Percentiles rank a stretch among this genome's conserved stretches.
These are phyloP conservation scores for Murraya paniculata DNA, from an alignment of 345 rosid genomes.

Conservation along the genomic window DNA sequence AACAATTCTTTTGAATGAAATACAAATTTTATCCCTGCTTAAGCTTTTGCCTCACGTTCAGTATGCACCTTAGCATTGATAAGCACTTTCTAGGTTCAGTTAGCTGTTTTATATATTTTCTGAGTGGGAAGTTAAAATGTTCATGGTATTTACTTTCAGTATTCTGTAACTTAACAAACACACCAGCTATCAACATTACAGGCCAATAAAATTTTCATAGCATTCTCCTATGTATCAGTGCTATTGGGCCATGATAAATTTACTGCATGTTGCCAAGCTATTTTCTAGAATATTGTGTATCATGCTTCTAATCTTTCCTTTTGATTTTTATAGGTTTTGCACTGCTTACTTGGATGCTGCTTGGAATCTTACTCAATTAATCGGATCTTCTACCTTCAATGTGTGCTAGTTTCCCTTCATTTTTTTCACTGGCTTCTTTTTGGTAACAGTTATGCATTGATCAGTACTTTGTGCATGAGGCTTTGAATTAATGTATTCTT, in stretches of 20 bases:
- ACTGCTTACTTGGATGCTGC: conserved; percentile 64
- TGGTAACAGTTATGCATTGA: neutral
- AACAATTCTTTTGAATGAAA: neutral
- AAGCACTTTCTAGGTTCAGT: neutral
- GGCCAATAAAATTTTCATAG: neutral
- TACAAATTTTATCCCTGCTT: neutral
- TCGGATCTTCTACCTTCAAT: conserved; percentile 44
- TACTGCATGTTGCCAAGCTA: neutral
- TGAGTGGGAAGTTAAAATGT: neutral
- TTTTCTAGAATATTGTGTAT: conserved; percentile 3
- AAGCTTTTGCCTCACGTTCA: neutral
- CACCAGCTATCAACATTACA: neutral
- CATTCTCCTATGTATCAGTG: neutral
- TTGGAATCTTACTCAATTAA: conserved; percentile 59
- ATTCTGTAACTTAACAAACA: neutral
- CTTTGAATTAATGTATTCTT: conserved; percentile 19
- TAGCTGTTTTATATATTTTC: neutral
- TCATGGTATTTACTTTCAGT: neutral
- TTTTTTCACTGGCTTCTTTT: neutral
- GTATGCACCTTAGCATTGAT: neutral
- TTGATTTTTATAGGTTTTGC: conserved; percentile 45
- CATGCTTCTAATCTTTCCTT: conserved; percentile 17
- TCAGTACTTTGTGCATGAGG: neutral
- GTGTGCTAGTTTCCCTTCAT: conserved; percentile 36
- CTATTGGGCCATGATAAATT: conserved; percentile 3